Evolutionary conservation across 2,329 filamentous ascomycete species (phyloP), one percentile per base, ranked within the genome.

Genomic region (Saccharata proteae): DNA sequence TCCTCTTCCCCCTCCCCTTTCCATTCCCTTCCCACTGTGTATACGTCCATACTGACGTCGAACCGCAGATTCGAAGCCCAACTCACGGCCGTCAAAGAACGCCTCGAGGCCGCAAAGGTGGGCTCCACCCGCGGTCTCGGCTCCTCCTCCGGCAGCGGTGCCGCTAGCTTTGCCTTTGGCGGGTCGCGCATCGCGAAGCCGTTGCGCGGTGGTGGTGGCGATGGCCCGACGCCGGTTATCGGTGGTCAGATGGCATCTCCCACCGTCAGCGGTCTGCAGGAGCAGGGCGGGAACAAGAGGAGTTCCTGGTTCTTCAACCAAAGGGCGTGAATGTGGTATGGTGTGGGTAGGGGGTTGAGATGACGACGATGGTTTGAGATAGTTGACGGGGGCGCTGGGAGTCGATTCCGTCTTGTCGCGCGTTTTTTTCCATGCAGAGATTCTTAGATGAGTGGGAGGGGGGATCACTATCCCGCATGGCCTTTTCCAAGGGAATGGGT

Each of bases 31-130:
- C n/a, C n/a, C n/a, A n/a, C n/a, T n/a, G n/a, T n/a, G n/a, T n/a
- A n/a, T n/a, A n/a, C n/a, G n/a, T n/a, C n/a, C n/a, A n/a, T 17
- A 32, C 26, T 14, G 9, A 31, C 21, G 18, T 39, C 40, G 35
- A 43, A 35, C 13, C 22, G 29, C 54, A 96, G 90, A 57, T 98
- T 98, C 66, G 90, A 98, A 66, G 79, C 83, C 21, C 90, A 98
- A 62, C 81, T 98, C 54, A 81, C 85, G 25, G 85, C 86, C 30
- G 90, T 98, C 61, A 98, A 96, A 67, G 90, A 98, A 57, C 82
- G 90, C 40, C 78, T 98, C 43, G 90, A 98, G 61, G 81, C 84
- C 31, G 90, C 86, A 55, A 98, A 96, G 62, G 74, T 78, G 29
- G 84, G 86, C 48, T 90, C 81, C 42, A 93, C 86, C 8, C 79